phyloP scores from a whole-genome alignment of 495 filamentous ascomycete species.

The Astrothelium macrocarpum region DNA sequence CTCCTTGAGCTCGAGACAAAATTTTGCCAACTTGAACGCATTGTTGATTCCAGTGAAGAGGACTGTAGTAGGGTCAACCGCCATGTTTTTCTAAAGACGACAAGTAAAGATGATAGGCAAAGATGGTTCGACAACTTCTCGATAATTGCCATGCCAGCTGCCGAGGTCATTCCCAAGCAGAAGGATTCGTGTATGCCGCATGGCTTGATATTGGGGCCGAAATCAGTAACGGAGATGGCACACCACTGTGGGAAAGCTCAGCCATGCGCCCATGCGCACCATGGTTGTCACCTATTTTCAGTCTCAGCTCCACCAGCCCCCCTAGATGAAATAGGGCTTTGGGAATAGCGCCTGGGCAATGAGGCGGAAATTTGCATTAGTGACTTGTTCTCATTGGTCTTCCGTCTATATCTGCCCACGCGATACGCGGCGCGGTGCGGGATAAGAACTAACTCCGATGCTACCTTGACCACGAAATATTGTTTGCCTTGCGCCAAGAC shows the following conservation, averaged over 20 bases:
- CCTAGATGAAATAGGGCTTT: neutral
- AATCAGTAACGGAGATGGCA: no score
- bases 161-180: no score
- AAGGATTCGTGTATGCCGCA: no score
- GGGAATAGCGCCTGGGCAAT: neutral
- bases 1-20: constrained; percentile 1
- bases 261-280: no score
- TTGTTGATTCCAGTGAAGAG: constrained; percentile 9
- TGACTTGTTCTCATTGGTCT: neutral
- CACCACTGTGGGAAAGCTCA: no score
- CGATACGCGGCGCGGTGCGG: no score
- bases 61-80: neutral
- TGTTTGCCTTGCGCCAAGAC: neutral
- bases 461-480: no score
- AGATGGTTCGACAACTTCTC: no score
- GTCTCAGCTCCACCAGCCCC: neutral
- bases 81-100: neutral
- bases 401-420: neutral
- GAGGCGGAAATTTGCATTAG: neutral
- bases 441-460: no score
- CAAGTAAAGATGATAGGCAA: neutral
- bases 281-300: no score
- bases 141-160: no score
- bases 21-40: constrained; percentile 8
- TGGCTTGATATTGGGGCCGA: no score